Conservation (phyloP, 495 filamentous ascomycete genomes). For the Saxophila tyrrhenica region DNA sequence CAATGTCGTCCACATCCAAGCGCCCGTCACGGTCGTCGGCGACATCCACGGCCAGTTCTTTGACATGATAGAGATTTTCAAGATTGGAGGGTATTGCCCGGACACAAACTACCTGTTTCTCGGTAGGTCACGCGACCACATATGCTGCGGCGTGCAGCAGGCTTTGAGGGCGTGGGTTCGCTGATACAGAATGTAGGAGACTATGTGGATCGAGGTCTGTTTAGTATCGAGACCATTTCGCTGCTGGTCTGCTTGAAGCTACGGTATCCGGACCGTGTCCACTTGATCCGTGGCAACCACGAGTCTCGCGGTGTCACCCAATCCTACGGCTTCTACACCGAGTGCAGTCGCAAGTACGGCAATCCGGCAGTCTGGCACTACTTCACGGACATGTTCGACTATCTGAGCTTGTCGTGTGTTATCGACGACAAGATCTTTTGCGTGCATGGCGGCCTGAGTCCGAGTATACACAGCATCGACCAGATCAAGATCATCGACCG, state of each 20-base stretch:
- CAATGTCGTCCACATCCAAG: constrained; percentile 94
- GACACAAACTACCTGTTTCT: constrained; percentile 98
- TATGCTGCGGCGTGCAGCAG: no score
- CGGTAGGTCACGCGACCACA: constrained; percentile 41
- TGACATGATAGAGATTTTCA: constrained; percentile 97
- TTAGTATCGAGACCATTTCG: constrained; percentile 92
- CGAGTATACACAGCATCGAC: constrained; percentile 94
- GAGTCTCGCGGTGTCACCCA: constrained; percentile 95
- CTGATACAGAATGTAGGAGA: constrained; percentile 39
- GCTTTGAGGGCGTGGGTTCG: no score
- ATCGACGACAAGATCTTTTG: constrained; percentile 99
- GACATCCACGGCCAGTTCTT: constrained; percentile 99
- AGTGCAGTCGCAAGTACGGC: constrained; percentile 94
- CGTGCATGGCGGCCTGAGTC: constrained; percentile 89
- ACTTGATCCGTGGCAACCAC: constrained; percentile 92
- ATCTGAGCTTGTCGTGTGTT: constrained; percentile 87
- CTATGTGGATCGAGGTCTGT: constrained; percentile 97
- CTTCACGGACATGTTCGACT: constrained; percentile 99
- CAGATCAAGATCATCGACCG: constrained; percentile 99
- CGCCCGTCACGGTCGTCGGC: constrained; percentile 95
- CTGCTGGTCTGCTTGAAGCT: constrained; percentile 94
- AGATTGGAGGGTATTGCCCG: constrained; percentile 90
- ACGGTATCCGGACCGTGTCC: constrained; percentile 96
- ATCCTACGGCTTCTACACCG: constrained; percentile 98
- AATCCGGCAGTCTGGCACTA: constrained; percentile 99